Base-by-base conservation (phyloP, 208 protist genomes). In the Acanthamoeba royreba region DNA sequence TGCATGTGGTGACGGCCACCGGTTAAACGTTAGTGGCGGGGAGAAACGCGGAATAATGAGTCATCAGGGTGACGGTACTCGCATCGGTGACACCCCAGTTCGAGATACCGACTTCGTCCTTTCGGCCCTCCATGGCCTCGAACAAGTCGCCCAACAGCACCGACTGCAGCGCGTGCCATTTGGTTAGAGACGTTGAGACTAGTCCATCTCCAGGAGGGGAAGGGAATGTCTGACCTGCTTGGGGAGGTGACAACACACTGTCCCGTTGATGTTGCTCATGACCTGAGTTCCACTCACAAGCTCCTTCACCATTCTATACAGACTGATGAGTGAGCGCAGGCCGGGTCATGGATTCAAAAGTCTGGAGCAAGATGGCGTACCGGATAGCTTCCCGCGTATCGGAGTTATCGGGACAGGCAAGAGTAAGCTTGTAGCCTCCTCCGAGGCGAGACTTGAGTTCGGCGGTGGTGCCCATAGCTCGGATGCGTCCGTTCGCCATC, bases 1-100 rank as follows among this genome's bases (percentile, higher is more conserved):
- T 90, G 49, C n/a, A n/a, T n/a, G n/a, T n/a, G n/a, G n/a, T n/a
- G n/a, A n/a, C n/a, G n/a, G n/a, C n/a, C n/a, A n/a, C n/a, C n/a
- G n/a, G n/a, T n/a, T n/a, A n/a, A 69, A 28, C 9, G 43, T 53
- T 17, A 81, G 25, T 13, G 43, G 33, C 7, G 22, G 83, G 38
- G 42, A 47, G 31, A 25, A 25, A 33, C 11, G 33, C n/a, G 11
- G 58, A 69, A 69, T n/a, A 38, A n/a, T n/a, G n/a, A n/a, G n/a
- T n/a, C n/a, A n/a, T n/a, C n/a, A n/a, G n/a, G n/a, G n/a, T n/a
- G n/a, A n/a, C n/a, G n/a, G 83, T 63, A 90, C 83, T 72, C 2
- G 94, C 47, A 74, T 96, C 46, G 19, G 52, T 86, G 19, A 96
- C 42, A 69, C 94, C 93, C 94, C 94, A 96, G 53, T 94, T 79